Conservation (phyloP, 495 filamentous ascomycete genomes). For the Cladorrhinum samala region DNA sequence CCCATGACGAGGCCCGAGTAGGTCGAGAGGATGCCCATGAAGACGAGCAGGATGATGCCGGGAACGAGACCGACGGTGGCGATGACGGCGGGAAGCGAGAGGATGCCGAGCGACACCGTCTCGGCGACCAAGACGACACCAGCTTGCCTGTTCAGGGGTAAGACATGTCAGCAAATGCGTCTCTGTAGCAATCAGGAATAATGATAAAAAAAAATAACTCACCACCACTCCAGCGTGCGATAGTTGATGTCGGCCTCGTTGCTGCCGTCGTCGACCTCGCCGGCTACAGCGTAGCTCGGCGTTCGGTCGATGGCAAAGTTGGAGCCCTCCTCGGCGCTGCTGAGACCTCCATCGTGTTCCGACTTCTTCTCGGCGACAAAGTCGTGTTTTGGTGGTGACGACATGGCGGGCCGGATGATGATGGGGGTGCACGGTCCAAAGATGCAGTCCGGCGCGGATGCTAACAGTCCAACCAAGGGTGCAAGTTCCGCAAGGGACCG, state of each 20-base stretch:
- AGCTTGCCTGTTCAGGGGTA: slow-evolving; percentile 13
- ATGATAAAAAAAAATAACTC: background rate
- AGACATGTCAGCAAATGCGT: background rate
- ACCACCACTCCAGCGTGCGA: slow-evolving; percentile 18
- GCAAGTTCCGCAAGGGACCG: too few species aligned
- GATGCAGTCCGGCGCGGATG: too few species aligned
- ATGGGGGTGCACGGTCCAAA: too few species aligned
- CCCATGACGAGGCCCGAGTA: slow-evolving; percentile 20
- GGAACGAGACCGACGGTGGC: slow-evolving; percentile 14
- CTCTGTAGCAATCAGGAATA: background rate
- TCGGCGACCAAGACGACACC: slow-evolving; percentile 17
- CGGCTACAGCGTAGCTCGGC: background rate
- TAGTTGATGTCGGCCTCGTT: slow-evolving; percentile 12
- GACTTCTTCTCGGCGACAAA: background rate
- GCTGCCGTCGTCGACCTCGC: background rate
- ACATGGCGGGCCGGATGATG: background rate
- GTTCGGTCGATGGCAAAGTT: background rate
- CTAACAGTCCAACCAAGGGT: too few species aligned
- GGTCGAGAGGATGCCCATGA: slow-evolving; percentile 10
- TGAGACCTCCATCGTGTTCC: background rate
- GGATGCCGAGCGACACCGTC: slow-evolving; percentile 18
- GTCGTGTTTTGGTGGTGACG: background rate
- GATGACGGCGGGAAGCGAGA: slow-evolving; percentile 14
- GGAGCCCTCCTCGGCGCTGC: background rate
- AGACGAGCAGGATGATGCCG: slow-evolving; percentile 8